Evolutionary conservation across 768 basidiomycete genomes (phyloP).

Genomic region (Gloeostereum incarnatum): DNA sequence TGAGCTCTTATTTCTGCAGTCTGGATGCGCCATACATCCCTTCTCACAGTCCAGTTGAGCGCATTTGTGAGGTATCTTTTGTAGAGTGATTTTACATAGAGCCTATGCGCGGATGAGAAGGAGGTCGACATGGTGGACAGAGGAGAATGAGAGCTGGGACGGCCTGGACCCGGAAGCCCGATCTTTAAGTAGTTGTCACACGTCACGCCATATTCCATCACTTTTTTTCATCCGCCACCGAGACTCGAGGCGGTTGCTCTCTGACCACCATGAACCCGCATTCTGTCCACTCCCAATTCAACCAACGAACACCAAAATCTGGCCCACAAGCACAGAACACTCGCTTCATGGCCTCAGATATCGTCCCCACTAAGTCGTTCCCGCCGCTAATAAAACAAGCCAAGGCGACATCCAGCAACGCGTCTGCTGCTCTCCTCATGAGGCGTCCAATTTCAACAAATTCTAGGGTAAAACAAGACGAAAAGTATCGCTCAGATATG

Average conservation of each 20-base stretch:
- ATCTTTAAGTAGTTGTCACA: too few species aligned
- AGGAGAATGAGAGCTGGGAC: constrained; percentile 5
- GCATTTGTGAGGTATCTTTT: constrained; percentile 79
- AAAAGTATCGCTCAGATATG: constrained; percentile 73
- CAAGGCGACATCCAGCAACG: constrained; percentile 17
- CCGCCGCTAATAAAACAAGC: not conserved
- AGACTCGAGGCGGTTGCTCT: constrained; percentile 1
- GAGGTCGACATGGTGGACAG: constrained; percentile 39
- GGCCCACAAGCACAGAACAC: constrained; percentile 42
- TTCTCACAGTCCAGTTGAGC: constrained; percentile 81
- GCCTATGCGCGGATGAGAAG: constrained; percentile 68
- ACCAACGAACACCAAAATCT: constrained; percentile 59
- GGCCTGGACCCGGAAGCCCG: not conserved
- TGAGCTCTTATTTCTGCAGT: constrained; percentile 84
- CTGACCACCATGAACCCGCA: constrained; percentile 59
- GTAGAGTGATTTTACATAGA: constrained; percentile 89
- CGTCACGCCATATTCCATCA: too few species aligned
- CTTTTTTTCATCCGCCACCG: too few species aligned
- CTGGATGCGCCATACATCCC: constrained; percentile 80
- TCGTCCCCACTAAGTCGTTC: too few species aligned
- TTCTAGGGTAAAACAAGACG: constrained; percentile 68
- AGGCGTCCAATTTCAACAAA: constrained; percentile 69
- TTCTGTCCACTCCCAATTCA: constrained; percentile 67
- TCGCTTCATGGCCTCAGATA: constrained; percentile 37
- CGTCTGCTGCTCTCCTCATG: constrained; percentile 17